Conservation (phyloP, 805 yeast genomes). For the Candida maesae region DNA sequence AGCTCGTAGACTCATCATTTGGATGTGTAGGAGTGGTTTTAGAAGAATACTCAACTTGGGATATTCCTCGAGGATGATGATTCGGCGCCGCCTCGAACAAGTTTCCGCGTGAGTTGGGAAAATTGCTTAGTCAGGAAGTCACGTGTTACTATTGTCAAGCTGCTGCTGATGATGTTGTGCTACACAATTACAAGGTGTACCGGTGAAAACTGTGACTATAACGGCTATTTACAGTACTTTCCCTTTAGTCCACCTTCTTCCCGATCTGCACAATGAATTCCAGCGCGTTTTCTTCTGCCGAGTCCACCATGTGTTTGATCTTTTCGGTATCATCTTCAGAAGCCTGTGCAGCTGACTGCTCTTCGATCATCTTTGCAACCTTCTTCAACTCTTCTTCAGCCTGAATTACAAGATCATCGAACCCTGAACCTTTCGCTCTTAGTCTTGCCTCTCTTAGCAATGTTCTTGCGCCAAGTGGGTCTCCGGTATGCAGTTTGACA, state of each 20-base stretch:
- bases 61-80: too few relatives aligned
- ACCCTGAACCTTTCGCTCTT: slow-evolving; percentile 64
- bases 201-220: too few relatives aligned
- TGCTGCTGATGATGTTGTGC: too few relatives aligned
- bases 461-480: slow-evolving; percentile 54
- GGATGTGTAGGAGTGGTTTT: too few relatives aligned
- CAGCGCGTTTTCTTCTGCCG: slow-evolving; percentile 3
- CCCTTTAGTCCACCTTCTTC: slow-evolving; percentile 2
- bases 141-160: too few relatives aligned
- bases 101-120: too few relatives aligned
- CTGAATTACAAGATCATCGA: slow-evolving; percentile 56
- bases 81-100: too few relatives aligned
- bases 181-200: too few relatives aligned
- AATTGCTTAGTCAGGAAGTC: too few relatives aligned
- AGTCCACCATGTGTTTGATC: slow-evolving; percentile 8
- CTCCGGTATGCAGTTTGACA: slow-evolving; percentile 55
- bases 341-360: slow-evolving; percentile 18
- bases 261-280: slow-evolving; percentile 14
- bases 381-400: slow-evolving; percentile 65
- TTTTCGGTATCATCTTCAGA: slow-evolving; percentile 16
- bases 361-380: slow-evolving; percentile 29
- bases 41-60: too few relatives aligned
- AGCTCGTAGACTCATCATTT: not conserved
- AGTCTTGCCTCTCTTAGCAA: slow-evolving; percentile 64
- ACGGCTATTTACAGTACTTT: not conserved